Conservation (phyloP, 306 rosid species). For the Dalbergia cochinchinensis region DNA sequence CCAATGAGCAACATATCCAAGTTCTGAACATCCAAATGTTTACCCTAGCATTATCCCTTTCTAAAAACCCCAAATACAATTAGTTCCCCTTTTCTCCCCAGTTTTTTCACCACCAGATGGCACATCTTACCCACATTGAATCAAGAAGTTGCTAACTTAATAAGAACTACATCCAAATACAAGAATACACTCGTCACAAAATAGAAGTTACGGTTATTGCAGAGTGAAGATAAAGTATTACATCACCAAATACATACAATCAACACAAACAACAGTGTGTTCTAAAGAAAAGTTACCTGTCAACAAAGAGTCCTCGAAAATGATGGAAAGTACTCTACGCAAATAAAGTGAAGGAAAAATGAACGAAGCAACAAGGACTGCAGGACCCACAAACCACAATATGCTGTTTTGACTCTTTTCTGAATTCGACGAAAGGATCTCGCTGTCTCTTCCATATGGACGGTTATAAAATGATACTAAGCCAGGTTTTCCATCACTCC, state of each 20-base stretch:
- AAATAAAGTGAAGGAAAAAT: conserved; percentile 92
- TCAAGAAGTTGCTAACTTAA: conserved; percentile 13
- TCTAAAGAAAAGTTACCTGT: conserved; percentile 64
- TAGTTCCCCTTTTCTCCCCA: conserved; percentile 2
- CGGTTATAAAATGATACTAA: conserved; percentile 78
- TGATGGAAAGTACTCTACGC: conserved; percentile 74
- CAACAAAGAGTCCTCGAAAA: conserved; percentile 95
- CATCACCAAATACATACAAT: conserved; percentile 6
- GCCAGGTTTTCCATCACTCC: conserved; percentile 85
- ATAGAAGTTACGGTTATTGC: conserved; percentile 6
- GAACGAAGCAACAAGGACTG: conserved; percentile 93
- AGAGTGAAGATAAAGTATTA: conserved; percentile 36
- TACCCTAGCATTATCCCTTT: conserved; percentile 26
- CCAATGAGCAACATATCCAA: conserved; percentile 37
- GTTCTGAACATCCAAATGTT: conserved; percentile 26
- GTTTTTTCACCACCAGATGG: conserved; percentile 29
- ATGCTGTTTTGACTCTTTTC: conserved; percentile 63
- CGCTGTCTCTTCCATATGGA: conserved; percentile 64
- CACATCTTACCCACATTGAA: conserved; percentile 7
- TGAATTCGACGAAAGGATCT: conserved; percentile 48
- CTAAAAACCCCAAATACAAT: conserved; percentile 30
- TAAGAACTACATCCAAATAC: conserved; percentile 26
- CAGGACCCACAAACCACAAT: conserved; percentile 88
- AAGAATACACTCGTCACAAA: conserved; percentile 7
- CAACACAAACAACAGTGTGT: conserved; percentile 29